A percentile compares a stretch with the other conserved stretches of the same genome.
Conservation (phyloP, 768 basidiomycete genomes). For the Boletus barrowsii region DNA sequence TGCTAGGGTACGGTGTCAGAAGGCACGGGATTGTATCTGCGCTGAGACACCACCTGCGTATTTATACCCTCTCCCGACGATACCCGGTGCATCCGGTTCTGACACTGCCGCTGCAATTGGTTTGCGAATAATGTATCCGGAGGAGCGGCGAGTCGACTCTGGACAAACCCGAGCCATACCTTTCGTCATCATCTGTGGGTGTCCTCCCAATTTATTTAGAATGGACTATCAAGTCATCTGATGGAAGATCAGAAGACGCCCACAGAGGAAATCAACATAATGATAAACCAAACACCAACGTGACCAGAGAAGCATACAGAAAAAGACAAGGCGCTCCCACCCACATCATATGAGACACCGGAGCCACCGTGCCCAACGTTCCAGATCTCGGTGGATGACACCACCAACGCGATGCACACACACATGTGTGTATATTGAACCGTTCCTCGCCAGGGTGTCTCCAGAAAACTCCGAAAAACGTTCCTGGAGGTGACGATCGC, state of each 20-base stretch:
- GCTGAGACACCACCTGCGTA: neutral
- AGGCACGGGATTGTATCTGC: neutral
- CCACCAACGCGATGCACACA: neutral
- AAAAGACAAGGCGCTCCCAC: neutral
- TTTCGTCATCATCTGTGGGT: conserved; percentile 10
- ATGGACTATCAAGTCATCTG: neutral
- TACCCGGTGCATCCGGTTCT: neutral
- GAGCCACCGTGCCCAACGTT: neutral
- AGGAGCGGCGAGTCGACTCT: neutral
- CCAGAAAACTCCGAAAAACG: conserved; percentile 1
- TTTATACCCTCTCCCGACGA: conserved; percentile 7
- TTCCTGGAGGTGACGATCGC: neutral
- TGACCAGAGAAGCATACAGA: neutral
- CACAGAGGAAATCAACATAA: neutral
- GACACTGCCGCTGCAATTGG: conserved; percentile 5
- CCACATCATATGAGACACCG: neutral
- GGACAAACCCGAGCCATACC: neutral
- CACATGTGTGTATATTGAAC: too few relatives aligned
- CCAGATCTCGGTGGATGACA: neutral
- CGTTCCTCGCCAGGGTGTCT: neutral
- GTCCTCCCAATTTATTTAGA: neutral
- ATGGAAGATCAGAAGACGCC: conserved; percentile 8
- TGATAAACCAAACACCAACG: neutral
- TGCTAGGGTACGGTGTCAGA: neutral
- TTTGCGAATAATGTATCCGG: neutral